Conservation (phyloP, 73 alveolate genomes). For the Stentor coeruleus region DNA sequence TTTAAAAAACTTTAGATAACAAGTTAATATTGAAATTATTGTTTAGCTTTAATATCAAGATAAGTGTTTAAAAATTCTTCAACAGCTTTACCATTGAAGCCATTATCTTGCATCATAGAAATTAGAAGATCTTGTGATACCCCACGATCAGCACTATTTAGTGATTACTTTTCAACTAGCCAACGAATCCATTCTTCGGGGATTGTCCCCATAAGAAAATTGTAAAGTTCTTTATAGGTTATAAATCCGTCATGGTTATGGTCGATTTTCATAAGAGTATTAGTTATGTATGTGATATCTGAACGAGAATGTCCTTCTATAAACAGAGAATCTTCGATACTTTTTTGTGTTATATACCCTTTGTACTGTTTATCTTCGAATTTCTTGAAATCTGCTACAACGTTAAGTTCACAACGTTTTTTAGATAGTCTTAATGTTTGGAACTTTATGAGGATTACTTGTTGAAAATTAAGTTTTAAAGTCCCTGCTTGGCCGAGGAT, state of each 20-base stretch:
- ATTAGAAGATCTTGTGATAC: neutral
- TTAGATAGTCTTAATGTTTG: neutral
- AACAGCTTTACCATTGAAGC: slow-evolving; percentile 13
- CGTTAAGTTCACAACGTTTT: slow-evolving; percentile 5
- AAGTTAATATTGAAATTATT: too few relatives aligned
- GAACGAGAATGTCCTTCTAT: neutral
- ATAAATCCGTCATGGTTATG: slow-evolving; percentile 2
- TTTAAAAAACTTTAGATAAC: too few relatives aligned
- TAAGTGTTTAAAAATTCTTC: neutral
- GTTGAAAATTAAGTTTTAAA: neutral
- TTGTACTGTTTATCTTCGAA: neutral
- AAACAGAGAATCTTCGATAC: neutral
- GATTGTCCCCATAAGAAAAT: neutral
- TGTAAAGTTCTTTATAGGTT: neutral
- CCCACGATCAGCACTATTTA: neutral
- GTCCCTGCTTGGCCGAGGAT: neutral
- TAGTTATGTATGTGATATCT: neutral
- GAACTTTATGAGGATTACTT: neutral
- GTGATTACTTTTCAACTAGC: neutral
- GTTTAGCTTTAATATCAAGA: neutral
- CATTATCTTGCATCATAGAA: neutral
- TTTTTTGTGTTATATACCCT: slow-evolving; percentile 14
- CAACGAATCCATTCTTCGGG: slow-evolving; percentile 19
- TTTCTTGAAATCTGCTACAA: slow-evolving; percentile 13
- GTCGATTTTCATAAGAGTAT: neutral